Conservation (phyloP, 306 rosid genomes). For the Sesbania bispinosa region DNA sequence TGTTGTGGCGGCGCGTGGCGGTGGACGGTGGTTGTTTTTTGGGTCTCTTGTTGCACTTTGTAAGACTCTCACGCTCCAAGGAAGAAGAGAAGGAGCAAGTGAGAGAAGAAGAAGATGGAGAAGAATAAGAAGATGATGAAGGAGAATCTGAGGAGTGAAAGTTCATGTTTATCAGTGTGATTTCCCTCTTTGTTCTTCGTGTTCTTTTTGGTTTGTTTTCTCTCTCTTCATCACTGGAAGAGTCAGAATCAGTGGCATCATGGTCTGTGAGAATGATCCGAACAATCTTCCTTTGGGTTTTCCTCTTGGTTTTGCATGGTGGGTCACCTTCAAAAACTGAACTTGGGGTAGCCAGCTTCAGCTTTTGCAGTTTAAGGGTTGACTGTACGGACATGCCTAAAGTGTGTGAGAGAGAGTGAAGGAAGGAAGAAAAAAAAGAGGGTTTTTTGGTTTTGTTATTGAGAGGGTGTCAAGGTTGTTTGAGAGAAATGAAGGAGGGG, state of each 20-base stretch:
- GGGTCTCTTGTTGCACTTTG: neutral
- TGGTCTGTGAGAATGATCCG: slow-evolving; percentile 76
- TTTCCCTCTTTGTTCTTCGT: no score
- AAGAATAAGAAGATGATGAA: neutral
- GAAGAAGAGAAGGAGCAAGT: neutral
- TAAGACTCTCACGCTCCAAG: neutral
- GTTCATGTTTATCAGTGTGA: slow-evolving; percentile 43
- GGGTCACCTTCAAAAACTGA: slow-evolving; percentile 23
- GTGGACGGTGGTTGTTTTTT: neutral
- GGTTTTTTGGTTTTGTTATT: neutral
- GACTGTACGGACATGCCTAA: slow-evolving; percentile 29
- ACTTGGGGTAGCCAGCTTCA: slow-evolving; percentile 20
- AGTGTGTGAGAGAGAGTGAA: no score
- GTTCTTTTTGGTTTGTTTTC: neutral
- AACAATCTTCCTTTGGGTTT: slow-evolving; percentile 38
- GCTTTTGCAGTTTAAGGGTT: slow-evolving; percentile 6
- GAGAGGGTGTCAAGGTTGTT: neutral
- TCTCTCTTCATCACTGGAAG: slow-evolving; percentile 57
- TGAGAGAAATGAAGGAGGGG: neutral
- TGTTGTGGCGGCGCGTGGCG: slow-evolving; percentile 25
- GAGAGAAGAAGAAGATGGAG: neutral
- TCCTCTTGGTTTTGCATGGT: slow-evolving; percentile 22
- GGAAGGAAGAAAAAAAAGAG: no score
- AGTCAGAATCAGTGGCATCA: slow-evolving; percentile 79
- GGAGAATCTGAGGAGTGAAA: slow-evolving; percentile 4